These are phyloP conservation scores for Eutrema heterophyllum DNA, from an alignment of 345 rosid species.

Conservation along the genomic window DNA sequence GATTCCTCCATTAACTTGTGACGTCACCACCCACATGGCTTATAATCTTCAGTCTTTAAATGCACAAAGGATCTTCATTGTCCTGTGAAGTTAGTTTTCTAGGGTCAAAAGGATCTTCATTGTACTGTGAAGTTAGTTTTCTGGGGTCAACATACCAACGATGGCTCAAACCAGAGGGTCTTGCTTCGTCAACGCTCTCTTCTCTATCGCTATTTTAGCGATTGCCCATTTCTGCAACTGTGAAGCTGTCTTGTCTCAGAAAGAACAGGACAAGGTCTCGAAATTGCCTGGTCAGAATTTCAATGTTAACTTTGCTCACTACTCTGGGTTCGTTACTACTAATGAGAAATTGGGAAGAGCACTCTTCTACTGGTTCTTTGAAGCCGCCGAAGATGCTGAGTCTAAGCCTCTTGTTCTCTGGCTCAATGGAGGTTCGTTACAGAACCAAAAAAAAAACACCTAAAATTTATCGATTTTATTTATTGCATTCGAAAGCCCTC, in stretches of 20 bases:
- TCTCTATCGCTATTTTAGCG: slow-evolving; percentile 18
- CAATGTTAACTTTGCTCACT: slow-evolving; percentile 61
- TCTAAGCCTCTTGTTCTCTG: slow-evolving; percentile 90
- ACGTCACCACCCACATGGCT: slow-evolving; percentile 24
- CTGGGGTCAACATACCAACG: background rate
- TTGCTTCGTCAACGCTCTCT: slow-evolving; percentile 18
- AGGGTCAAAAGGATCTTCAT: background rate
- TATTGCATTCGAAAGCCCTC: background rate
- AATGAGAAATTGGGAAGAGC: slow-evolving; percentile 63
- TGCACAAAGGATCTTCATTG: background rate
- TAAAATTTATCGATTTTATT: background rate
- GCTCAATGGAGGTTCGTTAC: slow-evolving; percentile 71
- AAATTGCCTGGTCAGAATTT: slow-evolving; percentile 68
- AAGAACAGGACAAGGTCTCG: slow-evolving; percentile 55
- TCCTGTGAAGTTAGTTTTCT: background rate
- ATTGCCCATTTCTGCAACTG: slow-evolving; percentile 18
- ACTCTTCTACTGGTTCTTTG: slow-evolving; percentile 81
- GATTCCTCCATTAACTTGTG: slow-evolving; percentile 2
- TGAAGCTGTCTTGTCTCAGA: slow-evolving; percentile 37
- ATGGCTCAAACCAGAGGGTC: slow-evolving; percentile 24
- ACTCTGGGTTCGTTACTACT: slow-evolving; percentile 68
- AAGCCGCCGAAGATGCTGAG: slow-evolving; percentile 66
- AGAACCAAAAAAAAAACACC: background rate
- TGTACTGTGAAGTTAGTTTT: background rate
- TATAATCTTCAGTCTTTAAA: slow-evolving; percentile 1